Base-by-base conservation (phyloP, 1,139 yeast species). In the Diutina catenulata region DNA sequence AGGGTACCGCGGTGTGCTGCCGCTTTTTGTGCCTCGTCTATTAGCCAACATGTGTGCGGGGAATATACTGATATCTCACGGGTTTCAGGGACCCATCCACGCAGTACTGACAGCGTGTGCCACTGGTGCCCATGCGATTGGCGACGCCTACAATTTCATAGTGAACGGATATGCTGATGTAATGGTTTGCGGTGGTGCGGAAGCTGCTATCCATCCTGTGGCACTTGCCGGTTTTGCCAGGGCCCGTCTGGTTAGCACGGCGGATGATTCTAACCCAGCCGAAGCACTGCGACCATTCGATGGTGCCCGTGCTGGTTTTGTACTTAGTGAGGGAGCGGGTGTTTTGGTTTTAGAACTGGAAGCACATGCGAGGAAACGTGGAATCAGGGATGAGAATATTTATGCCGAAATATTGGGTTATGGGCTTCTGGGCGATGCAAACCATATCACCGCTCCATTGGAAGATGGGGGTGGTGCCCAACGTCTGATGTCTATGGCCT, bases 11-110 rank as follows among this genome's bases (percentile, higher is more conserved):
- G 77, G 75, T 47, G 77, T 87, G 2, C 82, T 84, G 38, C 98
- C 98, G 1, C 57, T 87, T 41, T 82, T 88, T 53, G 76, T 93
- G 10, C 97, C 98, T 1, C 77, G 74, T 47, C 60, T 88, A 36
- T 64, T 93, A 38, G 74, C 83, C 38, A 93, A 91, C 56, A 93
- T 93, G 97, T 95, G 95, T 0, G 87, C 91, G 0, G 97, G 98
- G 2, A 80, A 87, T 46, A 73, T 91, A 4, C 80, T 95, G 4
- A 88, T 91, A 41, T 70, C 74, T 46, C 74, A 77, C 50, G 80
- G 82, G 3, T 59, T 86, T 25, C 64, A 70, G 47, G 99, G 98
- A 0, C 95, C 95, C 2, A 75, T 83, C 40, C 95, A 87, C 53
- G 65, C 95, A 0, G 93, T 80, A 0, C 74, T 95, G 1, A 87